Evolutionary conservation across 495 filamentous ascomycete genomes (phyloP).

Genomic region (Neurospora discreta): DNA sequence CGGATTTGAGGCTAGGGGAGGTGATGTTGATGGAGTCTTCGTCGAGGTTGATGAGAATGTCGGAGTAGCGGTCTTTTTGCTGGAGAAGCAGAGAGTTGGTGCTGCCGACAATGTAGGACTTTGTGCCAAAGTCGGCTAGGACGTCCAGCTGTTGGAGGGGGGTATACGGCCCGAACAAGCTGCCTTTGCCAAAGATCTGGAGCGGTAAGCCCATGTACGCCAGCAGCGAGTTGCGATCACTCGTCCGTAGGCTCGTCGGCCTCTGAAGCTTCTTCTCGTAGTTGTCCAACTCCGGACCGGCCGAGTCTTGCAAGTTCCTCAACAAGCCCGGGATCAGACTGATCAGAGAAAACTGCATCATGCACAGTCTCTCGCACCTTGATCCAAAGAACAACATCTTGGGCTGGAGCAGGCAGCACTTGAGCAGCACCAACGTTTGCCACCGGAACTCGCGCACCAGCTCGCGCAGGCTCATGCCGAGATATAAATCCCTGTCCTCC

Average conservation of each 20-base stretch:
- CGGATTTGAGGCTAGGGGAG: slow-evolving; percentile 63
- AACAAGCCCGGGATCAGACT: slow-evolving; percentile 89
- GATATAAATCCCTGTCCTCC: slow-evolving; percentile 69
- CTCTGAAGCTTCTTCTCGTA: slow-evolving; percentile 65
- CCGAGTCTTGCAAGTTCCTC: slow-evolving; percentile 76
- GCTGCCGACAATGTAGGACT: slow-evolving; percentile 93
- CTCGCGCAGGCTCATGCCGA: slow-evolving; percentile 86
- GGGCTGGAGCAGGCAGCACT: slow-evolving; percentile 84
- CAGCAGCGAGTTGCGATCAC: slow-evolving; percentile 80
- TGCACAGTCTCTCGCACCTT: slow-evolving; percentile 86
- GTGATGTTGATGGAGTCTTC: slow-evolving; percentile 77
- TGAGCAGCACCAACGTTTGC: slow-evolving; percentile 88
- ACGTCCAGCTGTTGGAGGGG: slow-evolving; percentile 92
- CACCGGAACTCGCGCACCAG: slow-evolving; percentile 87
- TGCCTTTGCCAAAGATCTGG: slow-evolving; percentile 93
- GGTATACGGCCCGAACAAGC: slow-evolving; percentile 93
- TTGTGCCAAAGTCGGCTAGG: slow-evolving; percentile 86
- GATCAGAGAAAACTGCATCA: slow-evolving; percentile 94
- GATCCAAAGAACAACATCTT: slow-evolving; percentile 99
- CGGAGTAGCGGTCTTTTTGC: slow-evolving; percentile 94
- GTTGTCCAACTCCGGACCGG: slow-evolving; percentile 77
- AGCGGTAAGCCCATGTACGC: slow-evolving; percentile 90
- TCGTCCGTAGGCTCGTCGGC: slow-evolving; percentile 81
- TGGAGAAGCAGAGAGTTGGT: slow-evolving; percentile 91
- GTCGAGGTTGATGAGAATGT: slow-evolving; percentile 93